phyloP scores from a whole-genome alignment of 2,329 filamentous ascomycete genomes.

The Apiospora hydei region DNA sequence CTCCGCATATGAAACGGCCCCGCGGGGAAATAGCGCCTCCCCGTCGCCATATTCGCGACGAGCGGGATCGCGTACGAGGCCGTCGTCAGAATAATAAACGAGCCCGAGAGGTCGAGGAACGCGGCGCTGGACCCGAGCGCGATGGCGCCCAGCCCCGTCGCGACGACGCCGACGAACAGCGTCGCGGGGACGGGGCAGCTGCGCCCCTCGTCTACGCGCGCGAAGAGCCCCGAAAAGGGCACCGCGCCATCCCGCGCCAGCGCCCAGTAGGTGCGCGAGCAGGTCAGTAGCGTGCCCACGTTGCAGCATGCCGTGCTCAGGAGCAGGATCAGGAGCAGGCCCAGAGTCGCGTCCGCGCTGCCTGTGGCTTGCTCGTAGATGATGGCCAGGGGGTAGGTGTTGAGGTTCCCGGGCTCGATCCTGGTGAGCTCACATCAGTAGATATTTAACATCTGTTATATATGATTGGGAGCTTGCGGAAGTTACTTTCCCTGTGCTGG shows the following conservation, averaged over 20 bases:
- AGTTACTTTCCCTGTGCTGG: not conserved
- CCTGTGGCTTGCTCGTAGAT: slow-evolving; percentile 67
- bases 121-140: slow-evolving; percentile 61
- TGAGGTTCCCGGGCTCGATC: slow-evolving; percentile 49
- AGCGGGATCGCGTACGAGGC: slow-evolving; percentile 60
- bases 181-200: slow-evolving; percentile 67
- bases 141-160: slow-evolving; percentile 63
- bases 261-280: slow-evolving; percentile 55
- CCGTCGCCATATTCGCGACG: slow-evolving; percentile 58
- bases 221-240: slow-evolving; percentile 58
- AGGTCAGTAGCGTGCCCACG: slow-evolving; percentile 59
- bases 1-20: slow-evolving; percentile 62
- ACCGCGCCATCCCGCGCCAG: slow-evolving; percentile 67
- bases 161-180: slow-evolving; percentile 57
- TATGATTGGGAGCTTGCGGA: too few species aligned
- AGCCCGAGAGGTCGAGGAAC: slow-evolving; percentile 64
- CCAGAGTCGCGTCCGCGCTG: slow-evolving; percentile 58
- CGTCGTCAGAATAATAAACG: slow-evolving; percentile 63
- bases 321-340: slow-evolving; percentile 64
- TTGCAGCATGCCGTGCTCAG: slow-evolving; percentile 57
- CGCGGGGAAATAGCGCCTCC: slow-evolving; percentile 56
- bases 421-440: not conserved
- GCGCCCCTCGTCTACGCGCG: slow-evolving; percentile 58
- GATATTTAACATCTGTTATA: not conserved
- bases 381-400: slow-evolving; percentile 67